Conservation (phyloP, 345 rosid genomes). For the Populus tremula region DNA sequence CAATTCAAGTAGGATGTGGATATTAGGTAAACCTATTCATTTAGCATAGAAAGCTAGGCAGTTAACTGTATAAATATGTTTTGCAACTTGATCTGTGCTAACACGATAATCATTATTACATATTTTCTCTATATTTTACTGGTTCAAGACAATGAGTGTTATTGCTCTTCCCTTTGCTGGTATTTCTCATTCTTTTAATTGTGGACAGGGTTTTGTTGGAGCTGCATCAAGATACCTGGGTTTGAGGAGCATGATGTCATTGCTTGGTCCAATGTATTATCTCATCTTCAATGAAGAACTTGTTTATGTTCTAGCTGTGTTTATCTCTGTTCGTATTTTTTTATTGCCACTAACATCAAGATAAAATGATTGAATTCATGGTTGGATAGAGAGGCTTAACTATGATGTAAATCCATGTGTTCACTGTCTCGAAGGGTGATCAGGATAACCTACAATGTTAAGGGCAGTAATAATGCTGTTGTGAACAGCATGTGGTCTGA, state of each 20-base stretch:
- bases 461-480: no score
- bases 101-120: not conserved
- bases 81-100: not conserved
- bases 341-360: no score
- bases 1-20: not conserved
- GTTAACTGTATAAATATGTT: not conserved
- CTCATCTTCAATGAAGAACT: slow-evolving; percentile 12
- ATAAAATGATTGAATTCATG: no score
- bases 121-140: not conserved
- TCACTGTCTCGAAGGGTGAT: no score
- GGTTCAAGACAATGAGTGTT: not conserved
- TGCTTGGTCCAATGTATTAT: slow-evolving; percentile 79
- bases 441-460: no score
- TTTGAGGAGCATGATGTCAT: slow-evolving; percentile 61
- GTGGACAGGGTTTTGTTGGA: slow-evolving; percentile 73
- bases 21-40: not conserved
- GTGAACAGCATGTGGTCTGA: no score
- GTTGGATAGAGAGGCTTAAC: no score
- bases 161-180: not conserved
- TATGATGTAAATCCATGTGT: no score
- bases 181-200: not conserved
- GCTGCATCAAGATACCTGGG: slow-evolving; percentile 91
- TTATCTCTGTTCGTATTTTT: not conserved
- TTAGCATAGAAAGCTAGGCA: not conserved
- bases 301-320: not conserved